Evolutionary conservation across 257 asterid genomes (phyloP), one percentile per base, ranked within the genome.

Genomic region (Jaltomata sinuosa): DNA sequence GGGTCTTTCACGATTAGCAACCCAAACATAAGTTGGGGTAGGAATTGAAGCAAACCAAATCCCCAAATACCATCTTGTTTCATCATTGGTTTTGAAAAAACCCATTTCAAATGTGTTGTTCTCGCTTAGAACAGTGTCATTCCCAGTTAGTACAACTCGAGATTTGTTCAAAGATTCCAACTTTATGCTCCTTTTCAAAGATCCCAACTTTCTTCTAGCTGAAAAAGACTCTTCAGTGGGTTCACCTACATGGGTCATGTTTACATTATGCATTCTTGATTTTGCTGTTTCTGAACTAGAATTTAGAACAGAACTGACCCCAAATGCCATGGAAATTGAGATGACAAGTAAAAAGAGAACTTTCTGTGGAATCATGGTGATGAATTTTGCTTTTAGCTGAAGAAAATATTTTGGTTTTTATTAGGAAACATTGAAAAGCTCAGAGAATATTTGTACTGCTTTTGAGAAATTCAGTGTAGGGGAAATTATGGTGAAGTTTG

Each of bases 11-110:
- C 97, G 91, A 83, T 93, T 95, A 2, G 97, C 97, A 6, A 93
- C 97, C 98, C 98, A 95, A 79, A 92, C 95, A 62, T 87, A 88
- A 3, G 93, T 90, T n/a, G 89, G 91, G 9, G 90, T 87, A 4
- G 95, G 94, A 76, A 92, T 88, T 25, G 97, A 90, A 89, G 91
- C 93, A 79, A 93, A 93, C 94, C 95, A 89, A 82, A 94, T 91
- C 55, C 98, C 98, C 3, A 93, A 87, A 74, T 91, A 94, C 94
- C 97, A 93, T 25, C n/a, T 88, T 8, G 52, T 59, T 32, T 81
- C 90, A 55, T 88, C 90, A 8, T 88, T 86, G 31, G 90, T 90
- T 79, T 89, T 79, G 91, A 94, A 94, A 65, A 94, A 91, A 0
- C 97, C 97, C 68, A 91, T 59, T 89, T 64, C 82, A 79, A 92